phyloP scores from a whole-genome alignment of 2,329 filamentous ascomycete species.

The Dothiorella sarmentorum region DNA sequence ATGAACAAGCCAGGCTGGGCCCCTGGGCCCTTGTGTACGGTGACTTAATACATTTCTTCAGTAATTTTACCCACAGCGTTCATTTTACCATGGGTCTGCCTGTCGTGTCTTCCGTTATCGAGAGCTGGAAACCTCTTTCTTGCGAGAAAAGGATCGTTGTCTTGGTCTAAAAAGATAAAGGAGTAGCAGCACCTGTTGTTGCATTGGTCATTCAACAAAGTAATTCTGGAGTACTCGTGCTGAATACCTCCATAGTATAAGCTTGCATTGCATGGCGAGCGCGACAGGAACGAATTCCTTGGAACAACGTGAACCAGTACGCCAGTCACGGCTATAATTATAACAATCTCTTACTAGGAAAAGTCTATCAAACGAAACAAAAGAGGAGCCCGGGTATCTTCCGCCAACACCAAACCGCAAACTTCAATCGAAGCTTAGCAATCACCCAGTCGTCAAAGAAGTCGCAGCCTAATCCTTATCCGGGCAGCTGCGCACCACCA shows the following conservation, averaged over 20 bases:
- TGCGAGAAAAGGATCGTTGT: constrained; percentile 40
- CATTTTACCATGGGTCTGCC: constrained; percentile 23
- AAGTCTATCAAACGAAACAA: background rate
- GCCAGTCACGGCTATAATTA: no score
- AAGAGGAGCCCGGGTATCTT: background rate
- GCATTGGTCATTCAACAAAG: no score
- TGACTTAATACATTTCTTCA: background rate
- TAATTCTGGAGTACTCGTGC: no score
- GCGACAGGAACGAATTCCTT: no score
- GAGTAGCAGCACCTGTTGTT: no score
- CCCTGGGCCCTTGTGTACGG: background rate
- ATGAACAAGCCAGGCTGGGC: background rate
- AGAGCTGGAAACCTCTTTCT: constrained; percentile 37
- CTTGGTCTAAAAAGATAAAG: no score
- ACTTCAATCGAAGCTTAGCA: no score
- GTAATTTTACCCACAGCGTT: background rate
- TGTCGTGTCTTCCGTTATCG: constrained; percentile 21
- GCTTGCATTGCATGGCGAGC: no score
- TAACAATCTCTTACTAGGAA: background rate
- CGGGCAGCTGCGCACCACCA: background rate
- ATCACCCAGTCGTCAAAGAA: background rate
- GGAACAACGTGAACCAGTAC: no score
- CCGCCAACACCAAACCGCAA: background rate
- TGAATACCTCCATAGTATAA: no score
- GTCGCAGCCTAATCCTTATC: background rate